These are phyloP conservation scores for Coniochaeta ligniaria DNA, from an alignment of 2,329 filamentous ascomycete species.

Conservation along the genomic window DNA sequence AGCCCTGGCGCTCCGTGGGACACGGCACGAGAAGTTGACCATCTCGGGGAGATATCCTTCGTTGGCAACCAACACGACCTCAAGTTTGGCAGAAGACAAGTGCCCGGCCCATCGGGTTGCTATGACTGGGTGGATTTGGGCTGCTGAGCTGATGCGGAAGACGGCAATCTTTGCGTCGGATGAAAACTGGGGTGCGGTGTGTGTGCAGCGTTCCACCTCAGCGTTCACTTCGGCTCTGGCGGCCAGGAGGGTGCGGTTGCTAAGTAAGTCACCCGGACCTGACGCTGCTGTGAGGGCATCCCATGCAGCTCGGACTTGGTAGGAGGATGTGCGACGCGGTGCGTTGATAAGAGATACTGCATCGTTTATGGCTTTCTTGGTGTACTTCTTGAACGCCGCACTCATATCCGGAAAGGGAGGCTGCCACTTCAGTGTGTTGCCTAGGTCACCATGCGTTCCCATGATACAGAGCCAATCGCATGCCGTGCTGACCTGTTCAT, in stretches of 20 bases:
- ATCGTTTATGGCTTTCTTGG: conserved; percentile 55
- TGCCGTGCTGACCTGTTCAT: conserved; percentile 44
- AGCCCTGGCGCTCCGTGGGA: conserved; percentile 47
- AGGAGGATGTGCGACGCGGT: conserved; percentile 53
- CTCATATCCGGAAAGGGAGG: conserved; percentile 61
- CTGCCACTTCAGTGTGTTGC: conserved; percentile 57
- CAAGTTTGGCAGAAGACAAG: conserved; percentile 49
- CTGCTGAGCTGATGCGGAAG: conserved; percentile 50
- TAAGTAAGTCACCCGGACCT: conserved; percentile 43
- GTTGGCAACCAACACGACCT: conserved; percentile 61
- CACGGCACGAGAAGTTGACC: conserved; percentile 61
- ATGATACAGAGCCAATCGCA: conserved; percentile 50
- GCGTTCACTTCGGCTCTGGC: conserved; percentile 52
- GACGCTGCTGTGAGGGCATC: conserved; percentile 42
- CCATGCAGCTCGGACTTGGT: conserved; percentile 56
- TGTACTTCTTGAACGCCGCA: conserved; percentile 49
- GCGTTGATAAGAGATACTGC: conserved; percentile 60
- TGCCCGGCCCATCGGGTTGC: conserved; percentile 60
- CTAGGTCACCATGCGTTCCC: conserved; percentile 61
- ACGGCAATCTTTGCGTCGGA: conserved; percentile 55
- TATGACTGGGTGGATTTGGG: conserved; percentile 61
- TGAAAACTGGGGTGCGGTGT: conserved; percentile 56
- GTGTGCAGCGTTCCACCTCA: conserved; percentile 55
- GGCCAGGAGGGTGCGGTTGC: conserved; percentile 38
- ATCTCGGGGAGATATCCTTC: conserved; percentile 55